Conservation (phyloP, 495 filamentous ascomycete genomes). For the Lindgomyces ingoldianus region DNA sequence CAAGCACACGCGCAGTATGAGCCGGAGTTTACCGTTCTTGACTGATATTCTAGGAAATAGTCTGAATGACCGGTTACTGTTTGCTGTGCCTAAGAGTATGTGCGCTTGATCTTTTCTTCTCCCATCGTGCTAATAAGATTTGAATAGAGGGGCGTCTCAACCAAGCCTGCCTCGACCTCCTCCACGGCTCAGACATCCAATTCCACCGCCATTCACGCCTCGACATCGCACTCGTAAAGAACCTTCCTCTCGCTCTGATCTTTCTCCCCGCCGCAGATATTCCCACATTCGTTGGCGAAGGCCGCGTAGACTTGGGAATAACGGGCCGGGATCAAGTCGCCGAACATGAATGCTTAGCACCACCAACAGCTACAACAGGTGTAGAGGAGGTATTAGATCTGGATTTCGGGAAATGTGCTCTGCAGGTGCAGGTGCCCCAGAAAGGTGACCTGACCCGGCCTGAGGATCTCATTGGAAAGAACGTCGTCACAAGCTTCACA, state of each 20-base stretch:
- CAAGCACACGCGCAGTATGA: slow-evolving; percentile 13
- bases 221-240: slow-evolving; percentile 95
- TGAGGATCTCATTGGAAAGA: slow-evolving; percentile 84
- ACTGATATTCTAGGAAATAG: slow-evolving; percentile 49
- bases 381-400: slow-evolving; percentile 85
- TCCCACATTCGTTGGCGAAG: slow-evolving; percentile 93
- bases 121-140: slow-evolving; percentile 8
- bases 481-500: slow-evolving; percentile 93
- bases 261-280: slow-evolving; percentile 98
- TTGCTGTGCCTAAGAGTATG: slow-evolving; percentile 96
- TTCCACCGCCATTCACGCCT: slow-evolving; percentile 90
- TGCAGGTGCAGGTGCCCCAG: slow-evolving; percentile 94
- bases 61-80: slow-evolving; percentile 89
- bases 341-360: slow-evolving; percentile 77
- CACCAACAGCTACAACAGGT: slow-evolving; percentile 62
- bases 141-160: slow-evolving; percentile 84
- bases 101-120: slow-evolving; percentile 31
- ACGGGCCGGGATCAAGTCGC: slow-evolving; percentile 90
- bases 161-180: slow-evolving; percentile 80
- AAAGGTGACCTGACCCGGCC: slow-evolving; percentile 70
- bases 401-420: slow-evolving; percentile 83
- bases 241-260: slow-evolving; percentile 89
- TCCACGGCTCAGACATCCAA: slow-evolving; percentile 91
- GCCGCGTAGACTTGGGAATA: slow-evolving; percentile 89
- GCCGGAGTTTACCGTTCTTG: slow-evolving; percentile 32